Base-by-base conservation (phyloP, 1,284 basidiomycete species). In the Rhodofomes roseus region DNA sequence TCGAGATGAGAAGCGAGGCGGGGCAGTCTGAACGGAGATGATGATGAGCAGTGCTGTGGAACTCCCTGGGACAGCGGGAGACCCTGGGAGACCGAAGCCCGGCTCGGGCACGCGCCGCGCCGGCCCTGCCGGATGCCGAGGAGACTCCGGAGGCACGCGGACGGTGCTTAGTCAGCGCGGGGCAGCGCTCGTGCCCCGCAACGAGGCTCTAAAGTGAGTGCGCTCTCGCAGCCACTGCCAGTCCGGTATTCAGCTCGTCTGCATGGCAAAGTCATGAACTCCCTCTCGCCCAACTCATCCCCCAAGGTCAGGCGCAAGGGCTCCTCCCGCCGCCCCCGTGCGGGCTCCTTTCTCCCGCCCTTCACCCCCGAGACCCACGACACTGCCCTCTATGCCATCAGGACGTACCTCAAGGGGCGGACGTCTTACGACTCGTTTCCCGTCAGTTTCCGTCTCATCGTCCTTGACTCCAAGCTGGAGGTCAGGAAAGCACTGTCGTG, bases 371-470 rank as follows among this genome's bases (percentile, higher is more conserved):
- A 90, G 53, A 74, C 79, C 16, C 93, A 95, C 70, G 83, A 92
- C 63, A 78, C 82, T 20, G 93, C 93, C 2, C 77, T 98, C 60
- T 77, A 83, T 59, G 79, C 86, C 48, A 93, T 98, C 65, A 85
- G 96, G 54, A 78, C 79, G 57, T 93, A 95, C 74, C 86, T 98
- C 74, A 90, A 87, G 69, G 87, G 89, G 59, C 84, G 93, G 63
- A 93, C 89, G 40, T 89, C 88, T 63, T 98, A 98, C 77, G 96
- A 98, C 74, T 94, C 95, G 27, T 95, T 98, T 66, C 96, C 96
- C 18, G 93, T 98, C 76, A 93, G 90, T 76, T 99, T 96, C 76
- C 84, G 97, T 65, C 82, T 99, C 66, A 98, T 99, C 70, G 95
- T 98, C 20, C 85, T 99, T 57, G 97, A 99, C 76, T 94, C 90